A percentile compares a stretch with the other conserved stretches of the same genome.
Evolutionary conservation across 768 basidiomycete genomes (phyloP).

Genomic region (Suillus paluster): DNA sequence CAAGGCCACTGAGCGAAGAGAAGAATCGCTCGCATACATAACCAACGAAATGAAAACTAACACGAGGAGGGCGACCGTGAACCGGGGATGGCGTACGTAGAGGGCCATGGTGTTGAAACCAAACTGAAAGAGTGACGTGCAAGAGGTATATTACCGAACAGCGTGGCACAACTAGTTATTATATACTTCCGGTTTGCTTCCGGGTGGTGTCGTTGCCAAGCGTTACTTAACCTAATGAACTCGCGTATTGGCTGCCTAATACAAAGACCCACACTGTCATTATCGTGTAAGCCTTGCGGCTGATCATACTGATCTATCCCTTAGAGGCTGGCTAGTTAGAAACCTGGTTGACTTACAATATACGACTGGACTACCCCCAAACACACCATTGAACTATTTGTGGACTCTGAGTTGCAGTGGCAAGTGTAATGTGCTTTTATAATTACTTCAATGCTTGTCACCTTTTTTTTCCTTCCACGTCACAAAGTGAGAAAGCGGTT

Average conservation of each 20-base stretch:
- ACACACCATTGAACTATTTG: too few species aligned
- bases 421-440: background rate
- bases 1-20: slow-evolving; percentile 13
- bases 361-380: background rate
- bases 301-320: background rate
- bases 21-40: slow-evolving; percentile 26
- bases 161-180: too few species aligned
- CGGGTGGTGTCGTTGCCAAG: background rate
- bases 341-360: background rate
- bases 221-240: background rate
- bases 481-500: background rate
- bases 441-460: background rate
- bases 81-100: slow-evolving; percentile 34
- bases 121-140: slow-evolving; percentile 13
- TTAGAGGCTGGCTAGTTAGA: background rate
- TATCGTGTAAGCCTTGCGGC: background rate
- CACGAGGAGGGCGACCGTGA: slow-evolving; percentile 31
- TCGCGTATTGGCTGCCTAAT: background rate
- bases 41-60: slow-evolving; percentile 30
- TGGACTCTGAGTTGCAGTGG: background rate
- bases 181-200: too few species aligned
- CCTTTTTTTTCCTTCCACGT: background rate
- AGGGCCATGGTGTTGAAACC: slow-evolving; percentile 25
- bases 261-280: background rate
- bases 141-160: background rate